Evolutionary conservation across 2,329 filamentous ascomycete species (phyloP).

Genomic region (Botrytis medusae): DNA sequence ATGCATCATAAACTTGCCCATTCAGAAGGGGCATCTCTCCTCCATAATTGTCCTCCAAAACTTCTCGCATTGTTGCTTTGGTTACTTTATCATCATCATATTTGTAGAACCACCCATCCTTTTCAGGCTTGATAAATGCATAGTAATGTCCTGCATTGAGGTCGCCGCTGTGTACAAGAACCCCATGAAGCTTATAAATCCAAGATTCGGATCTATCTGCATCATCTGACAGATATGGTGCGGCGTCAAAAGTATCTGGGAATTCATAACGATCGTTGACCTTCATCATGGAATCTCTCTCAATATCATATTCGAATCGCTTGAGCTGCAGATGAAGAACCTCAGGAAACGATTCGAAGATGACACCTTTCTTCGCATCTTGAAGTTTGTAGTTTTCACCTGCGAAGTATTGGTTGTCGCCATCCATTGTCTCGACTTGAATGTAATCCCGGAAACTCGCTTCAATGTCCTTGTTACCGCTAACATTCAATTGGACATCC

Average conservation of each 20-base stretch:
- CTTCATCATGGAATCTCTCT: constrained; percentile 98
- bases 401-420: constrained; percentile 97
- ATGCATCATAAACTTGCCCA: constrained; percentile 48
- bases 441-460: constrained; percentile 97
- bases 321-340: constrained; percentile 94
- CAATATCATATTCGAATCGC: constrained; percentile 96
- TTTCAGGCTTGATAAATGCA: constrained; percentile 89
- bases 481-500: constrained; percentile 97
- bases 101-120: constrained; percentile 92
- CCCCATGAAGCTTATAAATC: constrained; percentile 89
- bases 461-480: constrained; percentile 86
- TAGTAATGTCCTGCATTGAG: constrained; percentile 98
- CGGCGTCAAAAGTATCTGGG: constrained; percentile 77
- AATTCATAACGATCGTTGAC: constrained; percentile 93
- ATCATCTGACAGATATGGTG: constrained; percentile 82
- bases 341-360: constrained; percentile 92
- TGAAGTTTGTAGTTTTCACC: constrained; percentile 87
- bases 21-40: constrained; percentile 60
- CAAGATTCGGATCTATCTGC: constrained; percentile 87
- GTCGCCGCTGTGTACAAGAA: constrained; percentile 94
- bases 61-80: constrained; percentile 86
- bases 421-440: constrained; percentile 93
- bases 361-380: constrained; percentile 96
- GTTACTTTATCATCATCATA: constrained; percentile 98
- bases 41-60: constrained; percentile 94